Evolutionary conservation across 306 rosid genomes (phyloP).

Genomic region (Dryas drummondii): DNA sequence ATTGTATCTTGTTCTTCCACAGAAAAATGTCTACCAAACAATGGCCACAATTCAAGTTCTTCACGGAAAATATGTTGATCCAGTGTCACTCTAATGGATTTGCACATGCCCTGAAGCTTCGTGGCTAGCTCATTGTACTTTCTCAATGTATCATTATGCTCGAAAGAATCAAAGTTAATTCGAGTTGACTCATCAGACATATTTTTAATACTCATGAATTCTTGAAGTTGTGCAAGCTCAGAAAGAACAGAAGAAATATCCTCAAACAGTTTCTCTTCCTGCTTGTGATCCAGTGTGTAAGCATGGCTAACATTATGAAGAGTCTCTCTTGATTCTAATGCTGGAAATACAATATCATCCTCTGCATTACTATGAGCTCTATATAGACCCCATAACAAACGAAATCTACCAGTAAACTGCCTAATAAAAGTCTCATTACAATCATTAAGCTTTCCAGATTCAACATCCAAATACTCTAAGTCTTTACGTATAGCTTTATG

Average conservation of each 20-base stretch:
- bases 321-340: conserved; percentile 46
- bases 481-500: conserved; percentile 52
- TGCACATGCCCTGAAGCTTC: conserved; percentile 96
- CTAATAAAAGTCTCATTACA: conserved; percentile 34
- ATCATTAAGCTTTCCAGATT: conserved; percentile 42
- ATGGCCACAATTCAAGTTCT: conserved; percentile 90
- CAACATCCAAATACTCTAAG: conserved; percentile 45
- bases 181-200: conserved; percentile 11
- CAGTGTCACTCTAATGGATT: conserved; percentile 77
- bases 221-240: conserved; percentile 35
- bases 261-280: conserved; percentile 45
- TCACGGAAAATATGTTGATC: conserved; percentile 91
- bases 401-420: conserved; percentile 48
- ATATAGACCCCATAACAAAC: conserved; percentile 48
- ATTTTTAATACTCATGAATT: conserved; percentile 12
- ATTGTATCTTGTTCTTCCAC: conserved; percentile 95
- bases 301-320: conserved; percentile 53
- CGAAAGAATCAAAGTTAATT: not conserved
- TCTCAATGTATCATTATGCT: conserved; percentile 24
- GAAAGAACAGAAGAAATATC: conserved; percentile 42
- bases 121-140: conserved; percentile 43
- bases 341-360: conserved; percentile 52
- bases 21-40: conserved; percentile 80
- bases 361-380: conserved; percentile 58
- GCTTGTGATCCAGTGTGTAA: conserved; percentile 50